Conservation (phyloP, 2,329 filamentous ascomycete species). For the Colletotrichum sublineola region DNA sequence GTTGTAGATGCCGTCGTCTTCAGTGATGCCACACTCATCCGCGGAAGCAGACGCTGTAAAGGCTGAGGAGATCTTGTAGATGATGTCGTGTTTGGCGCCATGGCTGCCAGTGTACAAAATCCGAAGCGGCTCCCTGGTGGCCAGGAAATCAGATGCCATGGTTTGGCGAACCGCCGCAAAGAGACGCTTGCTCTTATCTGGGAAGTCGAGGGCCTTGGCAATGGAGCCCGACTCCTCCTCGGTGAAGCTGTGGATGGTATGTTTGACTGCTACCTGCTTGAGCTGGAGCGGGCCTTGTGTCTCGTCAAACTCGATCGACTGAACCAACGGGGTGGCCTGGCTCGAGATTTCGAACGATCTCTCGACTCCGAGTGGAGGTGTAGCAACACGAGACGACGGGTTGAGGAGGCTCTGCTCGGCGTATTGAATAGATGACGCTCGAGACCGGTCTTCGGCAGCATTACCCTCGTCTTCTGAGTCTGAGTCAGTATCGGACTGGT, state of each 20-base stretch:
- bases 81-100: constrained; percentile 55
- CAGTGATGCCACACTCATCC: constrained; percentile 30
- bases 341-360: constrained; percentile 44
- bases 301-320: constrained; percentile 62
- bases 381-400: constrained; percentile 51
- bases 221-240: constrained; percentile 56
- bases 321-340: constrained; percentile 42
- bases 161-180: constrained; percentile 61
- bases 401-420: constrained; percentile 62
- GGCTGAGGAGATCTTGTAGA: constrained; percentile 63
- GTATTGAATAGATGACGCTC: constrained; percentile 60
- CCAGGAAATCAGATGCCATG: constrained; percentile 61
- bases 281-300: constrained; percentile 50
- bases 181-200: constrained; percentile 53
- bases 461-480: constrained; percentile 37
- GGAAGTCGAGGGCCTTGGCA: constrained; percentile 49
- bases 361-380: constrained; percentile 29
- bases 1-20: constrained; percentile 61
- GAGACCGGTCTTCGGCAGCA: constrained; percentile 46
- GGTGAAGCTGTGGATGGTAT: constrained; percentile 59
- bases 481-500: constrained; percentile 38
- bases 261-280: constrained; percentile 60
- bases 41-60: constrained; percentile 57
- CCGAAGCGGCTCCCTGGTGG: constrained; percentile 60
- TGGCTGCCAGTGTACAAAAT: constrained; percentile 64